Evolutionary conservation across 345 rosid species (phyloP).

Genomic region (Euphorbia pulcherrima): DNA sequence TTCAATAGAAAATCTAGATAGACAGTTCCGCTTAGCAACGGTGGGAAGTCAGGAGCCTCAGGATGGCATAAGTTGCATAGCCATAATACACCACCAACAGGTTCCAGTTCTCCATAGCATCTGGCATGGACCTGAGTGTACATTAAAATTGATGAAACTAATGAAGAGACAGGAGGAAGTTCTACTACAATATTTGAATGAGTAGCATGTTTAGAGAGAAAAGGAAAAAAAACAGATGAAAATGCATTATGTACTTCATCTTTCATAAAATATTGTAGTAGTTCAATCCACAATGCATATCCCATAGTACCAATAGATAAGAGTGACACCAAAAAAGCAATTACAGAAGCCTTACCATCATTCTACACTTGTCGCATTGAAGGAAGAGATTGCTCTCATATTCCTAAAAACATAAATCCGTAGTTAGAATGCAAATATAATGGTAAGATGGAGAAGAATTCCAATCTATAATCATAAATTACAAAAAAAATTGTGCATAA

Average conservation of each 20-base stretch:
- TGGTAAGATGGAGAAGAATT: background rate
- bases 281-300: slow-evolving; percentile 8
- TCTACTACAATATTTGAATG: background rate
- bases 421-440: slow-evolving; percentile 21
- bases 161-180: slow-evolving; percentile 17
- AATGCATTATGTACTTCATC: background rate
- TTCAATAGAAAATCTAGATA: slow-evolving; percentile 2
- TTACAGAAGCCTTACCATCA: slow-evolving; percentile 66
- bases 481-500: background rate
- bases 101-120: slow-evolving; percentile 93
- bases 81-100: slow-evolving; percentile 84
- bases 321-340: slow-evolving; percentile 4
- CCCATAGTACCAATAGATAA: background rate
- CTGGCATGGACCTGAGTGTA: slow-evolving; percentile 81
- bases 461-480: background rate
- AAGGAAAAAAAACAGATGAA: slow-evolving; percentile 8
- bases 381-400: slow-evolving; percentile 88
- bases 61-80: slow-evolving; percentile 88
- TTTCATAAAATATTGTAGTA: background rate
- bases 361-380: slow-evolving; percentile 98
- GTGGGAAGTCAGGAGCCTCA: slow-evolving; percentile 68
- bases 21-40: slow-evolving; percentile 14
- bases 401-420: slow-evolving; percentile 49
- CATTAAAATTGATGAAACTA: slow-evolving; percentile 10
- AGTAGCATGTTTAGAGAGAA: slow-evolving; percentile 1